A percentile compares a stretch with the other conserved stretches of the same genome.
Conservation (phyloP, 345 rosid species). For the Euphorbia peplus region DNA sequence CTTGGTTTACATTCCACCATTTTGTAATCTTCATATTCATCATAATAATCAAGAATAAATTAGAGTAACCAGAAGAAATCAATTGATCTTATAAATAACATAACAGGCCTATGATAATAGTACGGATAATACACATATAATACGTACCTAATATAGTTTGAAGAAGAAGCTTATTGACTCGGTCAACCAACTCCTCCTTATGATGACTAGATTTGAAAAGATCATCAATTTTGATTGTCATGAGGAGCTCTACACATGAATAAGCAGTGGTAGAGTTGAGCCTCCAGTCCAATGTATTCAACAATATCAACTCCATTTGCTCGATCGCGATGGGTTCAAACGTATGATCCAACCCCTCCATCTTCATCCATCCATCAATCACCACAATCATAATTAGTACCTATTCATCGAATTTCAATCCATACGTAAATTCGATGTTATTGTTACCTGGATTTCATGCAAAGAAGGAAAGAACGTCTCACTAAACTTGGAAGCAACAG, state of each 20-base stretch:
- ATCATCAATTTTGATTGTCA: constrained; percentile 21
- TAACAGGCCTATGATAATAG: no score
- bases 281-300: constrained; percentile 58
- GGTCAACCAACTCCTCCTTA: constrained; percentile 24
- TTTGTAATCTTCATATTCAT: constrained; percentile 44
- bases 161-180: constrained; percentile 42
- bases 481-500: constrained; percentile 59
- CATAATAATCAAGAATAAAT: not conserved
- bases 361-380: constrained; percentile 26
- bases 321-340: constrained; percentile 49
- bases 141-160: constrained; percentile 42
- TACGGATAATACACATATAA: no score
- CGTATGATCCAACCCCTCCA: constrained; percentile 57
- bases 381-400: not conserved
- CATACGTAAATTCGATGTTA: not conserved
- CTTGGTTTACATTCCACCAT: constrained; percentile 53
- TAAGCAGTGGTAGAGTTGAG: constrained; percentile 47
- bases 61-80: not conserved
- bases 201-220: constrained; percentile 21
- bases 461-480: constrained; percentile 46
- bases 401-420: no score
- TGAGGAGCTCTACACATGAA: constrained; percentile 46
- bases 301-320: constrained; percentile 57
- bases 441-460: constrained; percentile 58
- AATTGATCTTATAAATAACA: no score